Base-by-base conservation (phyloP, 2,329 filamentous ascomycete genomes). In the Trichoderma pleuroti region DNA sequence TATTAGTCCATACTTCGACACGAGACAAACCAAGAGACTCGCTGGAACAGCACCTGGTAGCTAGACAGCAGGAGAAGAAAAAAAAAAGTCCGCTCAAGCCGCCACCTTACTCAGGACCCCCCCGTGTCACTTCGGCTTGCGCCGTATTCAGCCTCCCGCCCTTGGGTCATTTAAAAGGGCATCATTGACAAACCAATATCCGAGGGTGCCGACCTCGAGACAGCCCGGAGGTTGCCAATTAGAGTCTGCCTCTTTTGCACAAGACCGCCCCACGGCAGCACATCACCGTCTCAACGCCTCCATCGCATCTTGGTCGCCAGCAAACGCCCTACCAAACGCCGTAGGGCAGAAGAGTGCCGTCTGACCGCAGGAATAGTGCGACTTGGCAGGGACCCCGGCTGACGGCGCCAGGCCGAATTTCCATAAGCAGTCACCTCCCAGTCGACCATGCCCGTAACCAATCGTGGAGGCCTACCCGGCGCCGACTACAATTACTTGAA, bases 291-390 rank as follows among this genome's bases (percentile, higher is more conserved):
- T 26, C 65, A 68, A 26, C 70, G 57, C 61, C 52, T 70, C 68
- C 52, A 59, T 60, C 62, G 34, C 60, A 66, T 71, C 65, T 69
- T 46, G 64, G 34, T 54, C 30, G 42, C 42, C 64, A 34, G 76
- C 72, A 75, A 74, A 73, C 74, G 77, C 74, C 75, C 74, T 77
- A 74, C 75, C 73, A 75, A 74, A 76, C 74, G 74, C 69, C 74
- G 72, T 74, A 75, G 73, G 74, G 73, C 76, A 78, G 75, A 77
- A 75, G 74, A 77, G 75, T 76, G 72, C 76, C 74, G 75, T 79
- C 77, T 79, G 77, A 79, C 77, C 73, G 75, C 78, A 78, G 75
- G 75, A 76, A 77, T 78, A 79, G 74, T 77, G 76, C 76, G 75
- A 78, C 76, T 74, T 76, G 72, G 71, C 73, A 73, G 73, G 74